These are phyloP conservation scores for Oryza coarctata DNA, from an alignment of 176 grass and related monocot species.

Conservation along the genomic window DNA sequence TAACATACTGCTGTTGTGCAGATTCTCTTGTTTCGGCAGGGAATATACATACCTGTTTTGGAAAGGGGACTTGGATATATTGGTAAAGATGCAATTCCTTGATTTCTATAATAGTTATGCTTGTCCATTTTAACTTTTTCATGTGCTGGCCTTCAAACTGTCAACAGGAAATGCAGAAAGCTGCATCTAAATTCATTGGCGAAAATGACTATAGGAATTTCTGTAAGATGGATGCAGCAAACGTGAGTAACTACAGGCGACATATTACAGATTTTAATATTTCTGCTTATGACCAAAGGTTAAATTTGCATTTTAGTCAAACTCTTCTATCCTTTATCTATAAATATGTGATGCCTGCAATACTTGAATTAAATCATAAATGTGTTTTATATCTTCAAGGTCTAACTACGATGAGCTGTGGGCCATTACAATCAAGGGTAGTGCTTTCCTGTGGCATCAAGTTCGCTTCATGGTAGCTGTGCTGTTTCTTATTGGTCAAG, in stretches of 20 bases:
- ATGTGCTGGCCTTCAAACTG: conserved; percentile 16
- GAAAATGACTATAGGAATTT: conserved; percentile 97
- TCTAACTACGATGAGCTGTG: conserved; percentile 74
- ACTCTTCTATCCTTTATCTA: conserved; percentile 14
- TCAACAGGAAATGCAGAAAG: conserved; percentile 84
- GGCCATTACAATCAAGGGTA: conserved; percentile 84
- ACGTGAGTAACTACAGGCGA: conserved; percentile 87
- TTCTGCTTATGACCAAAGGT: conserved; percentile 67
- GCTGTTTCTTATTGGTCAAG: conserved; percentile 85
- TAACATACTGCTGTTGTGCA: conserved; percentile 40
- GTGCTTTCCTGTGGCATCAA: conserved; percentile 98
- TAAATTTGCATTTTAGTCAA: conserved; percentile 34
- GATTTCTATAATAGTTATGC: conserved; percentile 16
- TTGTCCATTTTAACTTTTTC: not conserved
- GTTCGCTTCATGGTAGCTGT: conserved; percentile 95
- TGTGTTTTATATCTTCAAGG: conserved; percentile 38
- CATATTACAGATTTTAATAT: conserved; percentile 79
- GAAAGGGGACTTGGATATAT: conserved; percentile 70
- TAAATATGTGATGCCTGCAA: conserved; percentile 9
- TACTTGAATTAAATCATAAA: conserved; percentile 15
- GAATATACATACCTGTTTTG: conserved; percentile 96
- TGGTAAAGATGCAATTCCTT: conserved; percentile 43
- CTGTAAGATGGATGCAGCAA: conserved; percentile 95
- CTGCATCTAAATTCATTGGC: conserved; percentile 70
- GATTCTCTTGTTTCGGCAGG: conserved; percentile 87